Evolutionary conservation across 2,329 filamentous ascomycete genomes (phyloP).

Genomic region (Ophiocordyceps polyrhachis-furcata): DNA sequence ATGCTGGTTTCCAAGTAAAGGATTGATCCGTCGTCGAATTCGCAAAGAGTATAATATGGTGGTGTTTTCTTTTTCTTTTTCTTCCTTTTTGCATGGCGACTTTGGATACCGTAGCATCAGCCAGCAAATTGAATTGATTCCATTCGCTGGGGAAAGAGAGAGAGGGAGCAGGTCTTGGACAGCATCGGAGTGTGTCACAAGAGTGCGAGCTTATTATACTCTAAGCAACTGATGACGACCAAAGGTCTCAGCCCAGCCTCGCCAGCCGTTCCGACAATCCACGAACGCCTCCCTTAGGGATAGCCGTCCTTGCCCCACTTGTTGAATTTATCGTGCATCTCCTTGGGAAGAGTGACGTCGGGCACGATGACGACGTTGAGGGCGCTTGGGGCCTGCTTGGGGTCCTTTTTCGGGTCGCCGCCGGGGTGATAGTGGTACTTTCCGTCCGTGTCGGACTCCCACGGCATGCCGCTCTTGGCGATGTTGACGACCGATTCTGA

Average conservation of each 20-base stretch:
- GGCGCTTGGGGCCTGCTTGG: conserved; percentile 83
- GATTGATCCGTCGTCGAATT: neutral
- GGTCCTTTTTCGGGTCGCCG: conserved; percentile 55
- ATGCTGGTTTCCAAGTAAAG: conserved; percentile 6
- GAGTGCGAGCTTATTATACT: neutral
- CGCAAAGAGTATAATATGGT: no score
- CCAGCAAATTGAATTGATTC: neutral
- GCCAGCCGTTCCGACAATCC: neutral
- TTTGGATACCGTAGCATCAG: neutral
- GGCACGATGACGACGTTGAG: conserved; percentile 90
- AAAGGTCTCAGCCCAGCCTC: neutral
- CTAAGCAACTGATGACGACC: neutral
- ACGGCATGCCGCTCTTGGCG: conserved; percentile 67
- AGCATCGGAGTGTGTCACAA: neutral
- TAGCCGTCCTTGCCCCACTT: conserved; percentile 99
- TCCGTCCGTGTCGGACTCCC: conserved; percentile 52
- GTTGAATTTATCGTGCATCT: conserved; percentile 94
- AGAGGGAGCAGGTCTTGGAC: neutral
- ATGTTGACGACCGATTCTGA: conserved; percentile 66
- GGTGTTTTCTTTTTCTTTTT: no score
- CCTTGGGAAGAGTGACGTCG: conserved; percentile 81
- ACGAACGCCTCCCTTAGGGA: conserved; percentile 18
- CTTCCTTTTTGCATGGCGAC: no score
- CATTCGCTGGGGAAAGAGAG: neutral
- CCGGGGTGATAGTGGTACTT: conserved; percentile 72